A percentile compares a stretch with the other conserved stretches of the same genome.
Conservation (phyloP, 2,329 filamentous ascomycete genomes). For the Diaporthe citriasiana region DNA sequence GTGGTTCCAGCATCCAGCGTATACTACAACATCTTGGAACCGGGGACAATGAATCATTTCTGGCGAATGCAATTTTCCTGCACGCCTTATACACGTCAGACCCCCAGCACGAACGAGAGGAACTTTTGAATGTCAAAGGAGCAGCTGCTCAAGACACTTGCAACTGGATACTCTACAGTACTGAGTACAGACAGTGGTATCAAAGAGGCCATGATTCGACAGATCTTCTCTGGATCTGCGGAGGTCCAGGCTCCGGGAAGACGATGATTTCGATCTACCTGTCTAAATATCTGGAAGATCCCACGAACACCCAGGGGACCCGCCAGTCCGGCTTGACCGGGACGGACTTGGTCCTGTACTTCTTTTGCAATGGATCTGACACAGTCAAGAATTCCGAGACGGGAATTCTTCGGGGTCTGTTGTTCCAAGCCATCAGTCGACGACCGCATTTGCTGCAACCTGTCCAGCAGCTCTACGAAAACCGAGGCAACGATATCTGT, state of each 20-base stretch:
- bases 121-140: background rate
- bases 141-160: background rate
- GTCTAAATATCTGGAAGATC: background rate
- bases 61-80: background rate
- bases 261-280: background rate
- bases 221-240: background rate
- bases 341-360: background rate
- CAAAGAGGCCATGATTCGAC: background rate
- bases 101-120: background rate
- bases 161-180: background rate
- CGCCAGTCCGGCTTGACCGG: too few relatives aligned
- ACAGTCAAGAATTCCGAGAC: background rate
- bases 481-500: background rate
- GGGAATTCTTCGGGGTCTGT: background rate
- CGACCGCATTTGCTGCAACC: background rate
- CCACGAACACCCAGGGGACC: background rate
- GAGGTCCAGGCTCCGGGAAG: constrained; percentile 2
- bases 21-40: too few relatives aligned
- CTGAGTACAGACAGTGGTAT: background rate
- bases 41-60: too few relatives aligned
- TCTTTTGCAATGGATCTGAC: background rate
- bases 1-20: too few relatives aligned
- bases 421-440: background rate
- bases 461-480: background rate
- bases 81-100: background rate